Evolutionary conservation across 352 stramenopile species (phyloP).

Genomic region (Globisporangium nagaii): DNA sequence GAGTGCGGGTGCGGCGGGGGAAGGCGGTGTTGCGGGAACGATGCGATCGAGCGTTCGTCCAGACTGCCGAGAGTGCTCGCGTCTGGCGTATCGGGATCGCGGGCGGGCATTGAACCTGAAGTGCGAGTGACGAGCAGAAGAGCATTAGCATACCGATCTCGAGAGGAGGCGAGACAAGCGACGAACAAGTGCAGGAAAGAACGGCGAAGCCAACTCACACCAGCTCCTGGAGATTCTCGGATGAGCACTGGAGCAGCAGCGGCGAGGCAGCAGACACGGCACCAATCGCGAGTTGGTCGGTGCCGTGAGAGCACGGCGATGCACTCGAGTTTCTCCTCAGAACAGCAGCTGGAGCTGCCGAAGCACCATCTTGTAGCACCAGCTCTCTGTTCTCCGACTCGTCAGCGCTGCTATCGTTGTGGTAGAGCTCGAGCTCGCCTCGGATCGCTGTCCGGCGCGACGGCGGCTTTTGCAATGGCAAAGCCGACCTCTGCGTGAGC

Average conservation of each 20-base stretch:
- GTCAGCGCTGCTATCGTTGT: neutral
- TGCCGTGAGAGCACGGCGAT: neutral
- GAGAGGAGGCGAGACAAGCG: neutral
- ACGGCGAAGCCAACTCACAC: conserved; percentile 4
- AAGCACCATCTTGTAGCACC: neutral
- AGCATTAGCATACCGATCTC: neutral
- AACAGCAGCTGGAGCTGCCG: neutral
- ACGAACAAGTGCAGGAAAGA: conserved; percentile 8
- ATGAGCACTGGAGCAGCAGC: conserved; percentile 10
- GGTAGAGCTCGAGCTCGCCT: conserved; percentile 19
- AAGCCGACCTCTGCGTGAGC: neutral
- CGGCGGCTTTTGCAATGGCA: neutral
- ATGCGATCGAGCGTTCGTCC: conserved; percentile 34
- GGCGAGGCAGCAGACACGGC: too few species aligned
- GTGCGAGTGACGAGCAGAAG: neutral
- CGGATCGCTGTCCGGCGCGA: conserved; percentile 34
- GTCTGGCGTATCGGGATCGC: conserved; percentile 47
- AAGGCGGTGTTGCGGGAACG: conserved; percentile 19
- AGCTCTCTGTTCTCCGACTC: neutral
- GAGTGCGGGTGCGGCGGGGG: neutral
- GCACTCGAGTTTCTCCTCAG: neutral
- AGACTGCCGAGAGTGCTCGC: conserved; percentile 25
- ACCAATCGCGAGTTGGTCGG: too few species aligned
- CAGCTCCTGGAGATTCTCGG: conserved; percentile 11
- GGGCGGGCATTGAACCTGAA: conserved; percentile 35